A percentile compares a stretch with the other conserved stretches of the same genome.
Conservation (phyloP, 192 early-diverging fungal genomes). For the Coemansia sp. region DNA sequence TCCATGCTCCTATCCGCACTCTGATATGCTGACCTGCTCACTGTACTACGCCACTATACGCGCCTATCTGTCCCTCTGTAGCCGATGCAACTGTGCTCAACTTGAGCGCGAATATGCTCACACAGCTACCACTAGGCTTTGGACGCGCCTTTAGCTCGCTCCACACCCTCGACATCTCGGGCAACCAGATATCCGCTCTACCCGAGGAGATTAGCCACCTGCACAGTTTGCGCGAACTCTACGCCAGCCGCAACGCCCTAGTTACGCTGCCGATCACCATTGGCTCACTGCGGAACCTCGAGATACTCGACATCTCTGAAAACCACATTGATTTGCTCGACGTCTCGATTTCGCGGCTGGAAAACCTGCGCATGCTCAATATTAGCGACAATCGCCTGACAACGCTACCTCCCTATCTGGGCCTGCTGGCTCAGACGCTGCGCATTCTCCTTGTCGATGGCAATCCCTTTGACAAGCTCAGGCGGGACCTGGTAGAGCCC, state of each 20-base stretch:
- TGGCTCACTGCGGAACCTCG: slow-evolving; percentile 39
- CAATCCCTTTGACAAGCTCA: slow-evolving; percentile 46
- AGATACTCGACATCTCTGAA: slow-evolving; percentile 45
- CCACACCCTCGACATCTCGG: slow-evolving; percentile 39
- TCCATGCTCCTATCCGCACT: no score
- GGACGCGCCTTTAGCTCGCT: slow-evolving; percentile 34
- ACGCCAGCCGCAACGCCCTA: slow-evolving; percentile 44
- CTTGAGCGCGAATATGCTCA: slow-evolving; percentile 41
- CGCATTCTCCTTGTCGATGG: slow-evolving; percentile 44
- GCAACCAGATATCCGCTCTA: slow-evolving; percentile 39
- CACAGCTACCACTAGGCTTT: slow-evolving; percentile 38
- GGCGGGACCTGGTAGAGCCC: slow-evolving; percentile 36
- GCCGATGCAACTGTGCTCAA: slow-evolving; percentile 27
- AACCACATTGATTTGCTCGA: slow-evolving; percentile 42
- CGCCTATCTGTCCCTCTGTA: slow-evolving; percentile 6
- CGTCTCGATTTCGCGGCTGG: slow-evolving; percentile 32
- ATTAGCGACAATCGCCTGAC: slow-evolving; percentile 50
- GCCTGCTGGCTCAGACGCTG: slow-evolving; percentile 42
- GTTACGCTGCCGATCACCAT: slow-evolving; percentile 33
- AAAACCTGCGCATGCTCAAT: slow-evolving; percentile 45
- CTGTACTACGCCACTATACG: neutral
- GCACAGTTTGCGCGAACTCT: slow-evolving; percentile 40
- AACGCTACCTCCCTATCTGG: slow-evolving; percentile 36
- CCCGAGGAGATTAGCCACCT: slow-evolving; percentile 48
- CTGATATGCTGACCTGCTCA: neutral